These are phyloP conservation scores for Tubosaeta sp. DNA, from an alignment of 768 basidiomycete species.

Conservation along the genomic window DNA sequence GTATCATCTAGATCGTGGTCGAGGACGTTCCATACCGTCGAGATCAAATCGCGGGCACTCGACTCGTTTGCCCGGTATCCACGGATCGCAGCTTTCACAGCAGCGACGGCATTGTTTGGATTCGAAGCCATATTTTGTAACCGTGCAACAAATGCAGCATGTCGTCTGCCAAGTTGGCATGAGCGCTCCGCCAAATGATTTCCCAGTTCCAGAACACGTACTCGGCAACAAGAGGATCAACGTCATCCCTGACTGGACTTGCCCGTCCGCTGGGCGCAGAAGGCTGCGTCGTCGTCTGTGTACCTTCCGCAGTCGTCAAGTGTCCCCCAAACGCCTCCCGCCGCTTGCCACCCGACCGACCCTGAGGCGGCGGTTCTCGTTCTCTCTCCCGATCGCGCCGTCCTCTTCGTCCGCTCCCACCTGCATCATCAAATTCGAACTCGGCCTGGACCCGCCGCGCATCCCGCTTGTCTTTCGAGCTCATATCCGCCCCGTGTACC, in stretches of 20 bases:
- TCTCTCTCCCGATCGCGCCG: slow-evolving; percentile 50
- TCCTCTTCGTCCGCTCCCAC: slow-evolving; percentile 41
- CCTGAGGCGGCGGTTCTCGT: slow-evolving; percentile 30
- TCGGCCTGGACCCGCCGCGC: slow-evolving; percentile 60
- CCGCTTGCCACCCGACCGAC: slow-evolving; percentile 39
- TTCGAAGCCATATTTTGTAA: slow-evolving; percentile 57
- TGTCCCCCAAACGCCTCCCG: slow-evolving; percentile 60
- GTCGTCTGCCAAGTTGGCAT: slow-evolving; percentile 45
- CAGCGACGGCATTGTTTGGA: slow-evolving; percentile 52
- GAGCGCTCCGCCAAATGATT: background rate
- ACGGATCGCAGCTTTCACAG: slow-evolving; percentile 70
- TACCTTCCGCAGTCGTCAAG: slow-evolving; percentile 45
- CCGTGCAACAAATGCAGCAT: slow-evolving; percentile 59
- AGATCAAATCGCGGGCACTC: slow-evolving; percentile 78
- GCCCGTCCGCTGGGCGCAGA: slow-evolving; percentile 24
- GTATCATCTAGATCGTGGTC: slow-evolving; percentile 68
- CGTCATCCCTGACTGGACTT: slow-evolving; percentile 36
- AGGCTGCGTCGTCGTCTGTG: slow-evolving; percentile 9
- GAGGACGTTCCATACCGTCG: slow-evolving; percentile 80
- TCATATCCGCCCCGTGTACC: slow-evolving; percentile 74
- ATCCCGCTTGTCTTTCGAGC: slow-evolving; percentile 62
- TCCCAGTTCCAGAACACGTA: slow-evolving; percentile 33
- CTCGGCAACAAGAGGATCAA: slow-evolving; percentile 55
- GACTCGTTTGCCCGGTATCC: slow-evolving; percentile 76
- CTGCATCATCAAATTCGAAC: slow-evolving; percentile 65